Percentiles rank a stretch among this genome's conserved stretches.
phyloP scores from a whole-genome alignment of 23 red algal species.

The Gracilaria vermiculophylla region DNA sequence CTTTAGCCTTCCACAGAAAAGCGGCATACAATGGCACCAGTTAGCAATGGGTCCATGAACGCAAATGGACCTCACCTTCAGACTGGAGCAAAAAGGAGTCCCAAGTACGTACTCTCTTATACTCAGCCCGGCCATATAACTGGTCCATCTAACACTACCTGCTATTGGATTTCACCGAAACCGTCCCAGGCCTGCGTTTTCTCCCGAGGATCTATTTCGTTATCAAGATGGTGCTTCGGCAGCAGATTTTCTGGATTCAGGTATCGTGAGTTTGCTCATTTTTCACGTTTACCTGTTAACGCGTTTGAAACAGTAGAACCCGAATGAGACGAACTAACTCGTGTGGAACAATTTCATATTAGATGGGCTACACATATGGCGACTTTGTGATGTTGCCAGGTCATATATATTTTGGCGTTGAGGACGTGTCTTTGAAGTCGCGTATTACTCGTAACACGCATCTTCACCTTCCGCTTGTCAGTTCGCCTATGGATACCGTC shows the following conservation, averaged over 20 bases:
- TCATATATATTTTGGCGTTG: constrained; percentile 96
- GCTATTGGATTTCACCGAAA: neutral
- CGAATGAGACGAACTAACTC: neutral
- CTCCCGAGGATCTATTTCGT: constrained; percentile 75
- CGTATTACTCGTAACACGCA: constrained; percentile 69
- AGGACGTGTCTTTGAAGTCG: constrained; percentile 73
- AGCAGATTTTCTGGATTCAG: constrained; percentile 75
- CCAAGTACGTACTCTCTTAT: neutral
- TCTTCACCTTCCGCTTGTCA: constrained; percentile 85
- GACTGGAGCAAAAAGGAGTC: neutral
- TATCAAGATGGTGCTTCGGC: constrained; percentile 83
- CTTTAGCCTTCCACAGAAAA: neutral
- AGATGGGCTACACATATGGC: constrained; percentile 88
- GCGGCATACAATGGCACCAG: neutral
- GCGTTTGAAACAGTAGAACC: neutral
- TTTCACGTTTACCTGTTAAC: too few relatives aligned
- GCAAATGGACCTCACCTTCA: neutral
- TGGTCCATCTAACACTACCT: neutral
- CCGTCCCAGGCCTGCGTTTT: constrained; percentile 12
- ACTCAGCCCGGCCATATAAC: neutral
- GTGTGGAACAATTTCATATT: neutral
- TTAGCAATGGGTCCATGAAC: neutral
- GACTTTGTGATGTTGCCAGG: constrained; percentile 98
- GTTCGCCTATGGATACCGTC: constrained; percentile 99
- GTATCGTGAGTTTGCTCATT: constrained; percentile 23